Base-by-base conservation (phyloP, 352 stramenopile genomes). In the Phytophthora fragariaefolia region DNA sequence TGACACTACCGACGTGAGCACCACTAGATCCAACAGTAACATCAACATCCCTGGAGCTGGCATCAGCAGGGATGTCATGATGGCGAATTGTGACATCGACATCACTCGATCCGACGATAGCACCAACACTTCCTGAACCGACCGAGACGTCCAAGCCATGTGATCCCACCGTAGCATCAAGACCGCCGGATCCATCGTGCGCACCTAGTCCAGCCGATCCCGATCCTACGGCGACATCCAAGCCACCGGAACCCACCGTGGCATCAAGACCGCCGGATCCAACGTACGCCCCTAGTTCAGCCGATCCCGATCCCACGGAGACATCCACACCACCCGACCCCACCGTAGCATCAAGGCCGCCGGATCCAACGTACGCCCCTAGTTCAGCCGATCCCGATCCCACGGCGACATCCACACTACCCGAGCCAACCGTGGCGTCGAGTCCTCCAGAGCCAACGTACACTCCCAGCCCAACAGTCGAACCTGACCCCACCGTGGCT, bases 381-480 rank as follows among this genome's bases (percentile, higher is more conserved):
- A 47, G 8, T 24, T 26, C 18, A 6, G 8, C n/a, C 40, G 40
- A 47, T 46, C 38, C 38, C 23, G 38, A 46, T 6, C 38, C 38
- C 13, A 46, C 38, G 17, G 38, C 20, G 17, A 13, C 38, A 46
- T 23, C 38, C 15, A 46, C 3, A 17, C 38, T 38, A 36, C 27
- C 26, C 7, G 55, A 59, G 2, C 32, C 61, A 3, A 62, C 66
- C 2, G 55, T 60, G 2, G 46, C 61, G 4, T 57, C 66, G 24
- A 64, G 6, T 8, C 45, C 56, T 28, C 38, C 22, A 3, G 66
- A 74, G 7, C 66, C 66, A 15, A 66, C 61, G 6, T 49, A 48
- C 23, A 58, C 34, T 20, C 32, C 60, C n/a, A 69, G 38, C 9
- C 42, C 66, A 36, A 20, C 32, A 2, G 66, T 69, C n/a, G n/a